These are phyloP conservation scores for Kwoniella sp. DNA, from an alignment of 768 basidiomycete genomes.

Conservation along the genomic window DNA sequence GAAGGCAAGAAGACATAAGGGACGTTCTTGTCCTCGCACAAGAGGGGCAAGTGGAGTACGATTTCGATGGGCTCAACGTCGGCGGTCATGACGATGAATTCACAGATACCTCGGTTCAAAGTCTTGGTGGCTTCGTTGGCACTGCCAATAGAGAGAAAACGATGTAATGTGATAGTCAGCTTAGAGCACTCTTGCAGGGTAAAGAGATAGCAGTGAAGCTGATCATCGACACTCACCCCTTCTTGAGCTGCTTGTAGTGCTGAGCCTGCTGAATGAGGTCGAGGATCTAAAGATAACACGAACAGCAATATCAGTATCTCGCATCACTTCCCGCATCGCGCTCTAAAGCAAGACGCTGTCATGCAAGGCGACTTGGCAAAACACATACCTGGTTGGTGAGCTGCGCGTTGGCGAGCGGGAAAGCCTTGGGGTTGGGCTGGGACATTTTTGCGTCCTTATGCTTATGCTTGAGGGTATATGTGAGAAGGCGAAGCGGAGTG, in stretches of 20 bases:
- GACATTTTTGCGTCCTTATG: slow-evolving; percentile 34
- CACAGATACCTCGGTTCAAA: slow-evolving; percentile 94
- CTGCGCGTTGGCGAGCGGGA: slow-evolving; percentile 79
- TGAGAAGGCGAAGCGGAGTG: slow-evolving; percentile 8
- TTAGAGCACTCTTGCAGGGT: neutral
- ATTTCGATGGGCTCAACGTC: slow-evolving; percentile 97
- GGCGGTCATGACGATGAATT: slow-evolving; percentile 90
- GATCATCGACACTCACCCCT: slow-evolving; percentile 59
- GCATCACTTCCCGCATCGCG: no score
- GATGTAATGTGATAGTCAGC: neutral
- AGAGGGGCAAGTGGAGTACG: slow-evolving; percentile 89
- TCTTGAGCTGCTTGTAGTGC: slow-evolving; percentile 98
- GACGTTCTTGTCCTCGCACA: slow-evolving; percentile 99
- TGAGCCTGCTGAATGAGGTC: slow-evolving; percentile 92
- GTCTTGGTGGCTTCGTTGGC: slow-evolving; percentile 99
- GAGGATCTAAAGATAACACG: slow-evolving; percentile 67
- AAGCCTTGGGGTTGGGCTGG: slow-evolving; percentile 73
- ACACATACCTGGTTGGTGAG: slow-evolving; percentile 84
- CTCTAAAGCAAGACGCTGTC: no score
- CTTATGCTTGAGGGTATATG: slow-evolving; percentile 1
- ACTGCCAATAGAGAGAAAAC: slow-evolving; percentile 51
- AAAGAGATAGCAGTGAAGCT: no score
- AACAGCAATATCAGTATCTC: neutral
- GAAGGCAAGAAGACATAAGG: slow-evolving; percentile 93
- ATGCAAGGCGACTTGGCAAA: neutral